Percentiles rank a stretch among this genome's conserved stretches.
Evolutionary conservation across 495 filamentous ascomycete species (phyloP).

Genomic region (Penicillium cataractarum): DNA sequence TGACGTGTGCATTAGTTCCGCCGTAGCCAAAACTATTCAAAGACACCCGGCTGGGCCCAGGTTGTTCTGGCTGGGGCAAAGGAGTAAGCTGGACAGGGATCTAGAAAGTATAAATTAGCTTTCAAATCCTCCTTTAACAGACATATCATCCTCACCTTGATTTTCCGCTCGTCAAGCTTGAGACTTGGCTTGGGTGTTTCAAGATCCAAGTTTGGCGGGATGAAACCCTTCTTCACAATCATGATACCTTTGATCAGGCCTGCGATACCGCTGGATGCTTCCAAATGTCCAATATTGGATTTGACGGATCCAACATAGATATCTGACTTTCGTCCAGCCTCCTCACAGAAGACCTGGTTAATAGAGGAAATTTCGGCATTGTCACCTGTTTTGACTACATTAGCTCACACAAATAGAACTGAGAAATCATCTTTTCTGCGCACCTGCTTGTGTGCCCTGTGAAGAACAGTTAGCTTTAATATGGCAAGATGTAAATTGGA

Average conservation of each 20-base stretch:
- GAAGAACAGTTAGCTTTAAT: neutral
- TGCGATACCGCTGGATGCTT: conserved; percentile 21
- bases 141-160: neutral
- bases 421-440: neutral
- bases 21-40: conserved; percentile 20
- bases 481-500: no score
- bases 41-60: neutral
- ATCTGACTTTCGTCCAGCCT: neutral
- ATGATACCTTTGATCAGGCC: conserved; percentile 32
- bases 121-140: neutral
- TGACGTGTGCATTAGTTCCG: conserved; percentile 17
- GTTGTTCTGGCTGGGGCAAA: conserved; percentile 9
- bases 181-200: conserved; percentile 13
- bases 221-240: conserved; percentile 20
- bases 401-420: neutral
- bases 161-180: conserved; percentile 4
- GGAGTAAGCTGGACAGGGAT: neutral
- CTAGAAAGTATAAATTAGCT: neutral
- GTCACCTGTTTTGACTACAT: neutral
- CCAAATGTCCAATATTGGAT: conserved; percentile 30
- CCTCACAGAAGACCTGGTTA: conserved; percentile 4
- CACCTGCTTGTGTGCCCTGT: conserved; percentile 6
- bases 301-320: conserved; percentile 8
- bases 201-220: conserved; percentile 1
- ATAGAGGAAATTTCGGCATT: conserved; percentile 6